Base-by-base conservation (phyloP, 78 protist species). In the Bodo saltans region DNA sequence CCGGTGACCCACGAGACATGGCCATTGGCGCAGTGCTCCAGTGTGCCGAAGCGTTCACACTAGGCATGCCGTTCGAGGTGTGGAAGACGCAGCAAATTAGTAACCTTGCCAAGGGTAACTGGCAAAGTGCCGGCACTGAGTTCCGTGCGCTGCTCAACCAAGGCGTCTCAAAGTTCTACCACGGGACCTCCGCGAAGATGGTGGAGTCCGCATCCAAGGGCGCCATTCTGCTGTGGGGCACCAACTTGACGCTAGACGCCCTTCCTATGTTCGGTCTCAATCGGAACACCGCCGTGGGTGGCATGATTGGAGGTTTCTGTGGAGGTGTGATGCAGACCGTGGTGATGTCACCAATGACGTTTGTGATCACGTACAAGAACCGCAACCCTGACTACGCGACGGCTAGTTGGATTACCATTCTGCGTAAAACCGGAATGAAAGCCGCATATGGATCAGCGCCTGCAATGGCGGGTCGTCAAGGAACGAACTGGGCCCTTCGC, bases 51-150 rank as follows among this genome's bases (percentile, higher is more conserved):
- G 34, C 83, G 3, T 27, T 30, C 41, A 79, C 83, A n/a, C 67
- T 79, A 17, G 83, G 83, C 4, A 8, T n/a, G 83, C 83, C 83
- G 25, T 79, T 79, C 53, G 83, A 79, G 73, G 83, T 79, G n/a
- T 79, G 83, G 83, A 79, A 79, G 73, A 79, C 83, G 52, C 83
- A 71, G 25, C 34, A 38, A 71, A n/a, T n/a, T n/a, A n/a, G n/a
- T n/a, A n/a, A n/a, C n/a, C n/a, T n/a, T n/a, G n/a, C n/a, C n/a
- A n/a, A n/a, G n/a, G n/a, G n/a, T n/a, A n/a, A n/a, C n/a, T n/a
- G n/a, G n/a, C n/a, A n/a, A n/a, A 71, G 83, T 1, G 28, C 67
- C 27, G 29, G 17, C 83, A 0, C 67, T 0, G 26, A 1, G 26
- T 42, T 78, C 67, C 33, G 68, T 4, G 28, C 12, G n/a, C 21